Evolutionary conservation across 495 filamentous ascomycete genomes (phyloP).

Genomic region (Aspergillus campestris): DNA sequence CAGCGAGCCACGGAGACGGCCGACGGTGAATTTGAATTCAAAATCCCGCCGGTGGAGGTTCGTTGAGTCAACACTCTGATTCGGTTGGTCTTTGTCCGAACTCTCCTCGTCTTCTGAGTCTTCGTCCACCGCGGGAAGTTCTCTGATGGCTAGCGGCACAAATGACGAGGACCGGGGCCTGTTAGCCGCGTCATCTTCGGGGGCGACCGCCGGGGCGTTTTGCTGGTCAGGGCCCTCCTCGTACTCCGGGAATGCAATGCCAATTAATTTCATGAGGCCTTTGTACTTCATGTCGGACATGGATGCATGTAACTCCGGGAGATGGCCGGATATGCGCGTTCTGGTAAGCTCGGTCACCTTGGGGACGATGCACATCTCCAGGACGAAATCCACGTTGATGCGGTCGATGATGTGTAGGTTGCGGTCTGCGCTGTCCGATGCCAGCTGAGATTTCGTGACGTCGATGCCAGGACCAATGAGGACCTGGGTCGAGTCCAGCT

Average conservation of each 20-base stretch:
- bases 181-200: slow-evolving; percentile 29
- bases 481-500: slow-evolving; percentile 87
- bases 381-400: slow-evolving; percentile 90
- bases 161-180: slow-evolving; percentile 51
- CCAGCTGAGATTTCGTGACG: slow-evolving; percentile 77
- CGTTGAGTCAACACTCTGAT: slow-evolving; percentile 21
- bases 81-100: no score
- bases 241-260: slow-evolving; percentile 87
- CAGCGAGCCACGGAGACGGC: slow-evolving; percentile 82
- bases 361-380: slow-evolving; percentile 88
- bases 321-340: slow-evolving; percentile 79
- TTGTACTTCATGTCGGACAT: slow-evolving; percentile 95
- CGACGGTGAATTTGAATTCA: slow-evolving; percentile 92
- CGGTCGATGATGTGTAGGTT: slow-evolving; percentile 88
- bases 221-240: slow-evolving; percentile 38
- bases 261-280: slow-evolving; percentile 88
- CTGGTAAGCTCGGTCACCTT: slow-evolving; percentile 92
- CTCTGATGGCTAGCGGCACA: slow-evolving; percentile 55
- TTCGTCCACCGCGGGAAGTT: slow-evolving; percentile 71
- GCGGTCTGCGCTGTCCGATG: slow-evolving; percentile 54
- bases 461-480: slow-evolving; percentile 93
- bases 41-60: slow-evolving; percentile 81
- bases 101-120: slow-evolving; percentile 50
- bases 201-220: slow-evolving; percentile 8
- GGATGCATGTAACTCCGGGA: slow-evolving; percentile 85